A percentile compares a stretch with the other conserved stretches of the same genome.
These are phyloP conservation scores for Pisolithus marmoratus DNA, from an alignment of 768 basidiomycete genomes.

Conservation along the genomic window DNA sequence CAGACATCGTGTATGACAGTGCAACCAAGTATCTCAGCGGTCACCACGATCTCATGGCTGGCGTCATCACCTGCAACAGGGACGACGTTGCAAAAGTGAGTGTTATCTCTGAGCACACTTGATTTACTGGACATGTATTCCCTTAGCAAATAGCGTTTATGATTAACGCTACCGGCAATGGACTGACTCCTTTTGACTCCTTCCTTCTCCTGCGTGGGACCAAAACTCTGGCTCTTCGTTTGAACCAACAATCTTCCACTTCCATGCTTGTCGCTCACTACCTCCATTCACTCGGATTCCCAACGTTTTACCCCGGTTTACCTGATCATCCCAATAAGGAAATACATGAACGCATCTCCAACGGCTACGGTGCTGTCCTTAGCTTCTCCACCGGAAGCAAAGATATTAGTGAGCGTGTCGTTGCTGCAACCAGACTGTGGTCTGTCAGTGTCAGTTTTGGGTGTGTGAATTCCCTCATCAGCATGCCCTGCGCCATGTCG, in stretches of 20 bases:
- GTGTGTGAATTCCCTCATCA: conserved; percentile 95
- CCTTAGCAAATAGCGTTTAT: conserved; percentile 79
- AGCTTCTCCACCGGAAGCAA: conserved; percentile 94
- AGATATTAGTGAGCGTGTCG: conserved; percentile 83
- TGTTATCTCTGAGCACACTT: background rate
- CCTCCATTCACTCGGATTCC: conserved; percentile 79
- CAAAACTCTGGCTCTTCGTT: conserved; percentile 93
- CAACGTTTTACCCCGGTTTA: conserved; percentile 90
- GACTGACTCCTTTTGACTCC: conserved; percentile 89
- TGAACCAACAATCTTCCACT: conserved; percentile 88
- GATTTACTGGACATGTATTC: conserved; percentile 1
- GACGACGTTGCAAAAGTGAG: conserved; percentile 82
- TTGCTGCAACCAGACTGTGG: conserved; percentile 91
- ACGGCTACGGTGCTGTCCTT: conserved; percentile 89
- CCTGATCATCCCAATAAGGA: conserved; percentile 75
- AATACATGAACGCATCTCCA: conserved; percentile 86
- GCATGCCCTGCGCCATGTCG: conserved; percentile 99
- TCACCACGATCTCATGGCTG: conserved; percentile 99
- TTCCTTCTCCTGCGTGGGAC: conserved; percentile 94
- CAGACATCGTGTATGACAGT: conserved; percentile 96
- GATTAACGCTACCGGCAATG: conserved; percentile 93
- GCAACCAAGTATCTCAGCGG: conserved; percentile 97
- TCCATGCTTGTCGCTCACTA: conserved; percentile 82
- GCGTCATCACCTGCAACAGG: conserved; percentile 86
- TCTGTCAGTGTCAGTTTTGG: conserved; percentile 98